Conservation (phyloP, 306 rosid genomes). For the Begonia loranthoides region DNA sequence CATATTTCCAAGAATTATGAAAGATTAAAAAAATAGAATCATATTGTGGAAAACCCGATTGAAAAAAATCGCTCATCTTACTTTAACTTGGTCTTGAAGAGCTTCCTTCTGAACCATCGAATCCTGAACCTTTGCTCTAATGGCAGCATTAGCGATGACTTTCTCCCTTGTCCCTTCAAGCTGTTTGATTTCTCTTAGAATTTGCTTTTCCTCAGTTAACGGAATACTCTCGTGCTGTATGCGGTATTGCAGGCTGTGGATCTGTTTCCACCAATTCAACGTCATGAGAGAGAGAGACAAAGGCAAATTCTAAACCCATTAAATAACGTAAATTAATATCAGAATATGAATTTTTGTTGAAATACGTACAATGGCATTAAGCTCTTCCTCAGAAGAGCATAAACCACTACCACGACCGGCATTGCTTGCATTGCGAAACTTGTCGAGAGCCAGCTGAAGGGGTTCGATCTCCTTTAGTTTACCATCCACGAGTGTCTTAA, state of each 20-base stretch:
- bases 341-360: constrained; percentile 5
- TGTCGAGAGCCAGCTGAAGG: constrained; percentile 75
- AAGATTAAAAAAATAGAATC: not conserved
- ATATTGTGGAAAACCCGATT: constrained; percentile 2
- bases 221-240: constrained; percentile 97
- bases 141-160: constrained; percentile 71
- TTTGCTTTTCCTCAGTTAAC: constrained; percentile 72
- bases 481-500: constrained; percentile 50
- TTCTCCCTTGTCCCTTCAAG: constrained; percentile 88
- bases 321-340: not conserved
- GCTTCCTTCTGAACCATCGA: constrained; percentile 61
- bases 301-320: not conserved
- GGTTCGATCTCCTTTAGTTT: constrained; percentile 81
- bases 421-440: constrained; percentile 62
- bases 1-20: constrained; percentile 7
- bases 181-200: constrained; percentile 83
- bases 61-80: constrained; percentile 20
- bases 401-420: constrained; percentile 50
- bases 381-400: constrained; percentile 92
- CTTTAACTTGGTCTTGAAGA: constrained; percentile 84
- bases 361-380: constrained; percentile 45
- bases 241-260: constrained; percentile 59
- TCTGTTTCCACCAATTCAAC: constrained; percentile 38
- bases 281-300: constrained; percentile 1
- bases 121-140: constrained; percentile 78